A percentile compares a stretch with the other conserved stretches of the same genome.
phyloP scores from a whole-genome alignment of 2,329 filamentous ascomycete species.

The Scedosporium dehoogii region DNA sequence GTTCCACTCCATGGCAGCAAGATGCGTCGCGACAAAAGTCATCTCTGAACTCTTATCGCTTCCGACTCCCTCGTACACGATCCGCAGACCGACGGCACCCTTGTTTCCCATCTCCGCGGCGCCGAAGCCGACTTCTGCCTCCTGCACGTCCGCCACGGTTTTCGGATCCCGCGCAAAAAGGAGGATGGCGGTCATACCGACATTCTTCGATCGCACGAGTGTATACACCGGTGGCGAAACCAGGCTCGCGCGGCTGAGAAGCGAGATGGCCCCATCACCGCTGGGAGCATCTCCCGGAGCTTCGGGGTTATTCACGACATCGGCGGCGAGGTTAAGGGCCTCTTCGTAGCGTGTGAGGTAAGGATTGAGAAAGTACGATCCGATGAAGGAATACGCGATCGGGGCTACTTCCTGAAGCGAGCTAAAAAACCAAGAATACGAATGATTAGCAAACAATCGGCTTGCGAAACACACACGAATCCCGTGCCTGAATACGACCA shows the following conservation, averaged over 20 bases:
- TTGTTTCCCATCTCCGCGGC: conserved; percentile 90
- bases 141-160: conserved; percentile 56
- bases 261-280: conserved; percentile 10
- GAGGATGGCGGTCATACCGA: conserved; percentile 85
- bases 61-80: conserved; percentile 42
- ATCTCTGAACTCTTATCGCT: conserved; percentile 44
- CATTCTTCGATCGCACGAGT: conserved; percentile 60
- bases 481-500: background rate
- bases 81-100: conserved; percentile 72
- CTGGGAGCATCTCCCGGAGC: conserved; percentile 2
- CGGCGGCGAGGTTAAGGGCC: conserved; percentile 60
- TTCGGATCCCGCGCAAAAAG: conserved; percentile 63
- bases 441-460: background rate
- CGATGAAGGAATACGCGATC: conserved; percentile 74
- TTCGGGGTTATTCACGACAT: conserved; percentile 12
- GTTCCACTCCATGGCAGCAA: conserved; percentile 79
- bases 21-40: conserved; percentile 80
- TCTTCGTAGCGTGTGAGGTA: conserved; percentile 66
- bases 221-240: conserved; percentile 42
- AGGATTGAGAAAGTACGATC: conserved; percentile 64
- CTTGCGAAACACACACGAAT: background rate
- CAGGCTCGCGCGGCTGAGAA: conserved; percentile 21
- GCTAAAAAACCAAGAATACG: conserved; percentile 21
- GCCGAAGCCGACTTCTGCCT: conserved; percentile 78
- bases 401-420: conserved; percentile 90